Evolutionary conservation across 495 filamentous ascomycete species (phyloP), one percentile per base, ranked within the genome.

Genomic region (Friedmanniomyces simplex): DNA sequence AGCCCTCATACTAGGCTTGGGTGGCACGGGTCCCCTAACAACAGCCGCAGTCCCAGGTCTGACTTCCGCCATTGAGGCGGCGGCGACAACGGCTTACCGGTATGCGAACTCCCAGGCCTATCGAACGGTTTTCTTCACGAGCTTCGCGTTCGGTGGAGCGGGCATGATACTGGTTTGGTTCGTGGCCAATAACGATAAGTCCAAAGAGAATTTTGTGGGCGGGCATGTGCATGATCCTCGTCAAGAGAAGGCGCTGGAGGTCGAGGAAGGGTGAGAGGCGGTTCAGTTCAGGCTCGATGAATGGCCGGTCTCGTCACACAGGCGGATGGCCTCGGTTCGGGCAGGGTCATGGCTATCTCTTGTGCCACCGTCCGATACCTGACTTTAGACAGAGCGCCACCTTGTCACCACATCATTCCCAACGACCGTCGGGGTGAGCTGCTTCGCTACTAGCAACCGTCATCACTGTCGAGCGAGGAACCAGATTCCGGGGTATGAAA

Each of bases 91-190:
- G 16, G 46, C 46, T 2, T 49, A 24, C 16, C 46, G 46, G 12
- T 28, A 24, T 26, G 46, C 46, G 13, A 39, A 39, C 22, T 1
- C 28, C 5, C 14, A 54, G 12, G 51, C 51, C 21, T 39, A 39
- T 32, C 6, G 14, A 13, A 54, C 51, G 21, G 21, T 54, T 28
- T 54, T 54, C 51, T 52, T 39, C 36, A 39, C 51, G 30, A 39
- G 30, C 30, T 54, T 42, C 11, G 51, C 51, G 18, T 54, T 54
- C 18, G 51, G 34, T 39, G 51, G 30, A 22, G 51, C 51, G 14
- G 51, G 51, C 1, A 54, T 54, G 51, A 54, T 39, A 32, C 51
- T 54, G 30, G 51, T 41, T 16, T 54, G 51, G 51, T 39, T 54
- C 18, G 36, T 54, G 10, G 14, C 21, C 30, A 21, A 43, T 39